Base-by-base conservation (phyloP, 1,284 basidiomycete genomes). In the Malassezia globosa region DNA sequence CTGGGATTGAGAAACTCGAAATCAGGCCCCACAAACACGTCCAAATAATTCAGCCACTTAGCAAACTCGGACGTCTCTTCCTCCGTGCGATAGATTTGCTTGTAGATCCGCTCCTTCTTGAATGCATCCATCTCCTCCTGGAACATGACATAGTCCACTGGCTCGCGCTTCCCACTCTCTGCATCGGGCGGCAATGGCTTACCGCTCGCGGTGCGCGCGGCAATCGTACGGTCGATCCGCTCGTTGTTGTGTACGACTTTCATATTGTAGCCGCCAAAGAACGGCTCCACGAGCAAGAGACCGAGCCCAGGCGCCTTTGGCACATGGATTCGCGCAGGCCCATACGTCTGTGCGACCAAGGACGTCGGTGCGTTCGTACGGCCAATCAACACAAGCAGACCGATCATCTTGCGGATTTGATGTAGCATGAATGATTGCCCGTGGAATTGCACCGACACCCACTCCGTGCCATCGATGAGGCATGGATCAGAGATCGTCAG, bases 351-450 rank as follows among this genome's bases (percentile, higher is more conserved):
- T 2, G 74, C 50, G 24, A 71, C 52, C 36, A 71, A 51, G 23
- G 60, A 57, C 16, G 46, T 39, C 0, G 58, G 65, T 14, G 63
- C 62, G 10, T 56, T 58, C 2, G 54, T 65, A 3, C 66, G 48
- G 1, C 55, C 59, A 5, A 71, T 37, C 18, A 96, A 76, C 26
- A 96, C 82, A 10, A 92, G 77, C 29, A 83, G 78, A 1, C 85
- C 81, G 74, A 96, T 87, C 94, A 99, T 99, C 76, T 97, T 97
- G 45, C 94, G 83, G 58, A 80, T 79, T 66, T 97, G 92, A 72
- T 99, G 92, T 49, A 97, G 75, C 94, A 99, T 97, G 73, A 99
- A 99, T 61, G 87, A 90, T 73, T 97, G 94, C 0, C 92, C 94
- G 65, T 96, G 88, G 66, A 96, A 83, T 58, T 85, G 78, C 26